Evolutionary conservation across 306 rosid genomes (phyloP), one percentile per base, ranked within the genome.

Genomic region (Medicago ruthenica): DNA sequence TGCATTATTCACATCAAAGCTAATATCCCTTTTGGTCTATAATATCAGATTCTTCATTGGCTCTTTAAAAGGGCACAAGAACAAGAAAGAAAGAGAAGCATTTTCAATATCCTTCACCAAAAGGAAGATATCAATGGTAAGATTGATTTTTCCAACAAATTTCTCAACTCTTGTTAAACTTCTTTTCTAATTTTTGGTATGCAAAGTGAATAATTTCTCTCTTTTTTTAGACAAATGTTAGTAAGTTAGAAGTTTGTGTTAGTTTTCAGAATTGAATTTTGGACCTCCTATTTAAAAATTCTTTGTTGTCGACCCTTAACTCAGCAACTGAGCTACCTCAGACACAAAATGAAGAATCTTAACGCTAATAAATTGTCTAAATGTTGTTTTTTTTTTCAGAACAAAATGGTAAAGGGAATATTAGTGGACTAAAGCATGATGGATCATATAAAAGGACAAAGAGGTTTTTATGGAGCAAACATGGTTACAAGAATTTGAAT

Each of bases 31-130:
- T 77, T 79, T 79, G 83, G 51, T 79, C 54, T 63, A 37, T 71
- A 0, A 71, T 71, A 78, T 65, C 86, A 91, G 87, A 69, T 90
- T 83, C 83, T 91, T 83, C 90, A 79, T 58, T 84, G 89, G 88
- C 84, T 92, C 41, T 87, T 81, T 41, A 86, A 75, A 60, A 70
- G 58, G 65, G 69, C 84, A 53, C 80, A 80, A 31, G 86, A 83
- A 31, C 82, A 83, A 83, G 80, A 75, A 58, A 80, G 77, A 70
- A 67, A 85, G 39, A 82, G 60, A 10, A 83, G 34, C 14, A 73
- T 53, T 64, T 60, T n/a, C n/a, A n/a, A n/a, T n/a, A n/a, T n/a
- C n/a, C n/a, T n/a, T n/a, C n/a, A n/a, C n/a, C n/a, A n/a, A n/a
- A n/a, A n/a, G n/a, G n/a, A n/a, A n/a, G n/a, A 59, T 50, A 55